Conservation (phyloP, 306 rosid genomes). For the Bauhinia variegata region DNA sequence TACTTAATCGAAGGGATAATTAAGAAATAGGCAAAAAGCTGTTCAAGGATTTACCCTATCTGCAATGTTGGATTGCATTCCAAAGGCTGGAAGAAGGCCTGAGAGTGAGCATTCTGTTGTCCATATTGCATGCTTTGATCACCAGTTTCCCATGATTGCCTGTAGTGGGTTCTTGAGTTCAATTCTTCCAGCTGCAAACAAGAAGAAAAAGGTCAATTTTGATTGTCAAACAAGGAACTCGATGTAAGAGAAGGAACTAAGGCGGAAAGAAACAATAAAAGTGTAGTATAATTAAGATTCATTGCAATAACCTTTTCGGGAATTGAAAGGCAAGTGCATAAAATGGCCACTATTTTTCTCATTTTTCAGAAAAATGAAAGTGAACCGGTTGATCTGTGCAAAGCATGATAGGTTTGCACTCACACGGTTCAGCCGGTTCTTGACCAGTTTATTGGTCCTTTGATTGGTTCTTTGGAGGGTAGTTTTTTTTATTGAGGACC, state of each 20-base stretch:
- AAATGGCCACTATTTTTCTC: too few relatives aligned
- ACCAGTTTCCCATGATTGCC: constrained; percentile 79
- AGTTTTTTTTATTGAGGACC: too few relatives aligned
- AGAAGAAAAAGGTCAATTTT: background rate
- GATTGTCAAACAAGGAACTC: background rate
- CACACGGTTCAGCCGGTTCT: too few relatives aligned
- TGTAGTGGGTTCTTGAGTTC: constrained; percentile 63
- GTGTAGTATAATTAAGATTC: background rate
- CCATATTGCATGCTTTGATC: constrained; percentile 71
- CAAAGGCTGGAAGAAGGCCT: constrained; percentile 74
- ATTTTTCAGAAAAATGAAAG: too few relatives aligned
- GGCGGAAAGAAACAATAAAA: background rate
- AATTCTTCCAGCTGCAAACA: constrained; percentile 79
- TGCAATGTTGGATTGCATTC: constrained; percentile 92
- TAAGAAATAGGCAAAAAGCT: too few relatives aligned
- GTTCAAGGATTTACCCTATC: constrained; percentile 58
- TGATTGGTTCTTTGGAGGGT: too few relatives aligned
- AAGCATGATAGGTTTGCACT: too few relatives aligned
- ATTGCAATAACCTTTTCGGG: background rate
- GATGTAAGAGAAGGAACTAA: background rate
- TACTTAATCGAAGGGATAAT: too few relatives aligned
- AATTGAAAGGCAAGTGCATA: background rate
- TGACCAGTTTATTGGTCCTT: too few relatives aligned
- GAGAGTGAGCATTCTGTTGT: constrained; percentile 66
- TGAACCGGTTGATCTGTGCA: too few relatives aligned